Evolutionary conservation across 2,329 filamentous ascomycete genomes (phyloP), one percentile per base, ranked within the genome.

Genomic region (Waltergamsia citrina): DNA sequence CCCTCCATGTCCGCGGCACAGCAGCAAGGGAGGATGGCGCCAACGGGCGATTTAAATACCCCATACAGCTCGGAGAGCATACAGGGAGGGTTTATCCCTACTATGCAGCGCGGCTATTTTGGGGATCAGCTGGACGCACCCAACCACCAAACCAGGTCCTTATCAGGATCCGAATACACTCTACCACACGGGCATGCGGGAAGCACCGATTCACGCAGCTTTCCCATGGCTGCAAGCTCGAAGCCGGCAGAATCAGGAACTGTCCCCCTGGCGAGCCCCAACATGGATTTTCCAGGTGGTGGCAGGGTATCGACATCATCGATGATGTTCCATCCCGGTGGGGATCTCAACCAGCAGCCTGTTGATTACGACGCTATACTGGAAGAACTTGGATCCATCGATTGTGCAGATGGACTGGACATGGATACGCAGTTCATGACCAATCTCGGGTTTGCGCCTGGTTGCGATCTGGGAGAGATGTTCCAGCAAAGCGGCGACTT

Each of bases 351-450:
- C 16, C 4, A 28, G 17, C 24, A 29, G 15, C 15, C 47, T 15
- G 38, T 68, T 5, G 67, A 71, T 39, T 69, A 71, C 43, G 67
- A 71, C 33, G 62, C 66, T 3, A 61, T 71, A n/a, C 47, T 71
- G 29, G 66, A 70, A 34, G 67, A 71, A 35, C 54, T 72, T 19
- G 63, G 63, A 14, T 65, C 65, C n/a, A 62, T 68, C 26, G 66
- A 70, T 38, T 64, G 60, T 41, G 54, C 57, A 1, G 66, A 69
- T 34, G 56, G 59, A 23, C 54, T 71, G 29, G 69, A 72, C 18
- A 62, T 66, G 10, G 73, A 78, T 41, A 63, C 71, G 3, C 71
- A 78, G 41, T 80, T 81, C 44, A 78, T 81, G 74, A 66, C 73
- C 29, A 81, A 81, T 43, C 58, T 81, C 15, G 77, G 77, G 0